phyloP scores from a whole-genome alignment of 208 protist species.

The Tritrichomonas foetus region DNA sequence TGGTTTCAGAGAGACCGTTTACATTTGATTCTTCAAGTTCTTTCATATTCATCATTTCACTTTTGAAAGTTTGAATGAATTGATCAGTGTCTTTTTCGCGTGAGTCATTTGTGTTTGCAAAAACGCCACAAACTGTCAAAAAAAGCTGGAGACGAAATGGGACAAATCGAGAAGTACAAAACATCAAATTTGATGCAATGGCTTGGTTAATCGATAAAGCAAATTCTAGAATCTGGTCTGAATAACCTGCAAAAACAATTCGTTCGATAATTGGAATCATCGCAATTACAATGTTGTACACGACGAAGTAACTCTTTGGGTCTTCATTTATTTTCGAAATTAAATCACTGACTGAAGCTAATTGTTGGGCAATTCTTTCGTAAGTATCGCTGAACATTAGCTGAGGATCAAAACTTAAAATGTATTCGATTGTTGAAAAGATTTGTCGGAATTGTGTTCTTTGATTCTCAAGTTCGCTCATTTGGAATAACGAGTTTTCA shows the following conservation, averaged over 20 bases:
- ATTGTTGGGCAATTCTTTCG: constrained; percentile 12
- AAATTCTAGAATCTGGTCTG: constrained; percentile 25
- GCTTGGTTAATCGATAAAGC: not conserved
- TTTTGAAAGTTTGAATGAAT: constrained; percentile 16
- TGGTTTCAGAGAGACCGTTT: not conserved
- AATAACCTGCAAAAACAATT: not conserved
- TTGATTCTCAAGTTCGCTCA: not conserved
- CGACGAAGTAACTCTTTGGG: not conserved
- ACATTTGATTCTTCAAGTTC: constrained; percentile 38
- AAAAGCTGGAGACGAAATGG: not conserved
- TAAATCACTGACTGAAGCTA: not conserved
- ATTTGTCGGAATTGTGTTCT: not conserved
- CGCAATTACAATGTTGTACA: not conserved
- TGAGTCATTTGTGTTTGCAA: not conserved
- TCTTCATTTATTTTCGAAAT: not conserved
- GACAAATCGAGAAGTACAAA: not conserved
- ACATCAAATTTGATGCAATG: not conserved
- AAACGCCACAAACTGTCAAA: not conserved
- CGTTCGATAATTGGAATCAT: not conserved
- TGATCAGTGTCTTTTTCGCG: constrained; percentile 1
- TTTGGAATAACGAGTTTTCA: too few species aligned
- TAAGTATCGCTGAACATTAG: not conserved
- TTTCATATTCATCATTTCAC: not conserved
- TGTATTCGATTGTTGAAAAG: not conserved
- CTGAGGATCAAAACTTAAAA: constrained; percentile 14